Conservation (phyloP, 768 basidiomycete species). For the Sutorius australiensis region DNA sequence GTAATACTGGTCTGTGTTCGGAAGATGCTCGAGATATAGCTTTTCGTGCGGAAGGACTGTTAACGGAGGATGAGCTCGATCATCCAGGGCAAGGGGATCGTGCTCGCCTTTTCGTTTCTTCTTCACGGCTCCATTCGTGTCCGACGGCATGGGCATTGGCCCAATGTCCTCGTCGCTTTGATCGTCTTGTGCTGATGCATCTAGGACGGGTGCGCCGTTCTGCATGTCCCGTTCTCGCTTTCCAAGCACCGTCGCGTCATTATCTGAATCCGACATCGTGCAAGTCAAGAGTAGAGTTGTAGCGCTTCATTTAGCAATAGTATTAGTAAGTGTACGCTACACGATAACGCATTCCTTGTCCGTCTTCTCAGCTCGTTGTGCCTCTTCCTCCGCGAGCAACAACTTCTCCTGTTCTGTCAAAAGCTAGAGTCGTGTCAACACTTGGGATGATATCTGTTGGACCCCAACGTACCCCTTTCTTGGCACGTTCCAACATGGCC, state of each 20-base stretch:
- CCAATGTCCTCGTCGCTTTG: constrained; percentile 78
- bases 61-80: constrained; percentile 15
- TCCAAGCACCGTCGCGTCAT: constrained; percentile 55
- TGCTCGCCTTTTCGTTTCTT: constrained; percentile 82
- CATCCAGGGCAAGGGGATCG: neutral
- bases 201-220: constrained; percentile 14
- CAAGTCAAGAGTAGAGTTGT: neutral
- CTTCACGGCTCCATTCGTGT: constrained; percentile 40
- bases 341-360: constrained; percentile 56
- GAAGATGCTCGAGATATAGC: constrained; percentile 89
- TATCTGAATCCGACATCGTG: constrained; percentile 44
- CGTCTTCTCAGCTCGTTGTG: constrained; percentile 31
- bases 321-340: constrained; percentile 33
- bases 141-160: constrained; percentile 74
- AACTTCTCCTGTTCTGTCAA: constrained; percentile 63
- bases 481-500: constrained; percentile 68
- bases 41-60: constrained; percentile 91
- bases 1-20: constrained; percentile 88
- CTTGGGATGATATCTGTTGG: neutral
- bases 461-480: constrained; percentile 60
- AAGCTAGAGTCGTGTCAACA: constrained; percentile 35
- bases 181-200: constrained; percentile 29
- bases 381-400: constrained; percentile 52
- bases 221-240: constrained; percentile 51
- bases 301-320: neutral